A percentile compares a stretch with the other conserved stretches of the same genome.
Conservation (phyloP, 352 stramenopile species). For the Pilasporangium apinafurcum region DNA sequence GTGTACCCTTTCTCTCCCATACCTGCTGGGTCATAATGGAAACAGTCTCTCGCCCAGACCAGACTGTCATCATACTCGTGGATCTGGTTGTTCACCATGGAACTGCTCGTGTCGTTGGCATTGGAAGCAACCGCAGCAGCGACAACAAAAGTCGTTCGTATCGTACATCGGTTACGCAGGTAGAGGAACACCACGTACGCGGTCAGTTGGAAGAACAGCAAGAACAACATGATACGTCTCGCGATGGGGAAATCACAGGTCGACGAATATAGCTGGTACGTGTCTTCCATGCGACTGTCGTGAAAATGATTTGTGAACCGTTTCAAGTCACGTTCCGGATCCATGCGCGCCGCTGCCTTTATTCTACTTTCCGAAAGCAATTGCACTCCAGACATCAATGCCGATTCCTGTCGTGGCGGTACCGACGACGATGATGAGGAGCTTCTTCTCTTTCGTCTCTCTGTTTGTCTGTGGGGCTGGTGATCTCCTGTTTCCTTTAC, state of each 20-base stretch:
- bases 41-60: slow-evolving; percentile 15
- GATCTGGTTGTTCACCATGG: background rate
- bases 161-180: slow-evolving; percentile 24
- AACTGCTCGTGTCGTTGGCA: background rate
- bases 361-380: slow-evolving; percentile 4
- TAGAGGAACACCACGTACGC: slow-evolving; percentile 48
- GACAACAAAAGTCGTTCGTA: no score
- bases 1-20: slow-evolving; percentile 22
- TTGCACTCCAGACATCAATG: slow-evolving; percentile 3
- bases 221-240: slow-evolving; percentile 47
- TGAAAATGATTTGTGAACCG: slow-evolving; percentile 64
- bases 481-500: slow-evolving; percentile 1
- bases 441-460: background rate
- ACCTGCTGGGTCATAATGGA: slow-evolving; percentile 18
- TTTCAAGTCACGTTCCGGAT: slow-evolving; percentile 44
- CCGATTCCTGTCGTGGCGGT: slow-evolving; percentile 2
- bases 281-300: slow-evolving; percentile 63
- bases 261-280: slow-evolving; percentile 78
- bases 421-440: slow-evolving; percentile 4
- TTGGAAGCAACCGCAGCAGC: no score
- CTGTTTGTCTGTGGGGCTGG: background rate
- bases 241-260: slow-evolving; percentile 56
- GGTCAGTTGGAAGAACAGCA: slow-evolving; percentile 46
- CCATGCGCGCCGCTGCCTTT: slow-evolving; percentile 27
- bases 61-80: no score